Percentiles rank a stretch among this genome's conserved stretches.
Evolutionary conservation across 2,329 filamentous ascomycete species (phyloP).

Genomic region (Fusarium tupiense): DNA sequence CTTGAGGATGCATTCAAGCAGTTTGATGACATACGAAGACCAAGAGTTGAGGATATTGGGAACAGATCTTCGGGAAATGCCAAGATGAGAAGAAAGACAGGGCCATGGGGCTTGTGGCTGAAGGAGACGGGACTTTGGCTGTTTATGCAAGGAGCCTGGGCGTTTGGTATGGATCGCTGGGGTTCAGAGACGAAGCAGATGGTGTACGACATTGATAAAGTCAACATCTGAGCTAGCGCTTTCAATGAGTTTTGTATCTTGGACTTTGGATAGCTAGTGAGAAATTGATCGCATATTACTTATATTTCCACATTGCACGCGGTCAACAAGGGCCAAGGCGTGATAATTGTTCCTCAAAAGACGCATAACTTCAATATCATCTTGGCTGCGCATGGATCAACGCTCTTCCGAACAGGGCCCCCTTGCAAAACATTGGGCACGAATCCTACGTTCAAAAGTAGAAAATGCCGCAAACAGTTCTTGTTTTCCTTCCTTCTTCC

Average conservation of each 20-base stretch:
- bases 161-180: neutral
- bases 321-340: neutral
- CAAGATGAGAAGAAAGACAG: neutral
- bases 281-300: fast-evolving
- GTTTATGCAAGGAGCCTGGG: neutral
- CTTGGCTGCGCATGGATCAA: conserved; percentile 5
- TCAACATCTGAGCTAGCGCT: neutral
- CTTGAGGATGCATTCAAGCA: neutral
- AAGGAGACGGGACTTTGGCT: neutral
- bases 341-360: neutral
- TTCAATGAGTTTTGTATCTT: neutral
- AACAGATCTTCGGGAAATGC: neutral
- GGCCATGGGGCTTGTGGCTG: neutral
- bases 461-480: neutral
- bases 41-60: neutral
- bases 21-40: neutral
- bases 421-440: neutral
- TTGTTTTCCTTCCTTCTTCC: neutral
- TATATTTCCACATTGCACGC: too few species aligned
- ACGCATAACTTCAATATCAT: neutral
- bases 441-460: neutral
- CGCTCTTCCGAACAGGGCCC: neutral
- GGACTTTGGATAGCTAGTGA: neutral
- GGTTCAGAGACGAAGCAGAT: neutral
- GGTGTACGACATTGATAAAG: neutral